phyloP scores from a whole-genome alignment of 139 green algal genomes.

The Helicosporidium sp. region DNA sequence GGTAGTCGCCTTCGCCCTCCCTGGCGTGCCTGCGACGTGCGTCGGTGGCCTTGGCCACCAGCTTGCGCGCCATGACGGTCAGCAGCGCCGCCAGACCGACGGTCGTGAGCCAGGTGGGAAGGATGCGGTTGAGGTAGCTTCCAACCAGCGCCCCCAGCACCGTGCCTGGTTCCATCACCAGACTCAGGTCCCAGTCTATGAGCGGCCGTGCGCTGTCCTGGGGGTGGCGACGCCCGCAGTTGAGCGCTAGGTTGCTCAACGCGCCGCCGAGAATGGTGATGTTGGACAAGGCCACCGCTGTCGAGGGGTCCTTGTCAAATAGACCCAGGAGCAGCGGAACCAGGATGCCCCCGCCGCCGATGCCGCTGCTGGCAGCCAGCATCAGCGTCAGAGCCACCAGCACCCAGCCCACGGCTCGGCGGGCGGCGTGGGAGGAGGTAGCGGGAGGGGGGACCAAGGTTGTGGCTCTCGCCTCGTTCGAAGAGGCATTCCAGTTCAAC shows the following conservation, averaged over 20 bases:
- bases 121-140: slow-evolving; percentile 29
- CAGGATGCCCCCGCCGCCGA: slow-evolving; percentile 9
- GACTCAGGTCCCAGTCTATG: slow-evolving; percentile 45
- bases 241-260: slow-evolving; percentile 34
- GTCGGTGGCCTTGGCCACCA: slow-evolving; percentile 5
- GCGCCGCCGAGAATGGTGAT: slow-evolving; percentile 40
- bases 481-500: no score
- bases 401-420: no score
- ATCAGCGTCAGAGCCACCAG: background rate
- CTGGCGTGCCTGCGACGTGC: background rate
- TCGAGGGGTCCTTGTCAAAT: background rate
- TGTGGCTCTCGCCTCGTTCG: no score
- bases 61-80: slow-evolving; percentile 16
- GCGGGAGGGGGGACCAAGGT: no score
- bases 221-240: slow-evolving; percentile 22
- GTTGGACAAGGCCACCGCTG: slow-evolving; percentile 39
- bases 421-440: no score
- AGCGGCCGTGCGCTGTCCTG: slow-evolving; percentile 13
- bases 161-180: slow-evolving; percentile 45
- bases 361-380: slow-evolving; percentile 3
- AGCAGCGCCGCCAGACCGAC: slow-evolving; percentile 24
- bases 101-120: slow-evolving; percentile 27
- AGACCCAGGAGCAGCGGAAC: background rate
- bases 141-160: slow-evolving; percentile 37
- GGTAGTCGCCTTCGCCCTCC: no score